phyloP scores from a whole-genome alignment of 2,329 filamentous ascomycete species.

The Ceratocystis diversiconidia region DNA sequence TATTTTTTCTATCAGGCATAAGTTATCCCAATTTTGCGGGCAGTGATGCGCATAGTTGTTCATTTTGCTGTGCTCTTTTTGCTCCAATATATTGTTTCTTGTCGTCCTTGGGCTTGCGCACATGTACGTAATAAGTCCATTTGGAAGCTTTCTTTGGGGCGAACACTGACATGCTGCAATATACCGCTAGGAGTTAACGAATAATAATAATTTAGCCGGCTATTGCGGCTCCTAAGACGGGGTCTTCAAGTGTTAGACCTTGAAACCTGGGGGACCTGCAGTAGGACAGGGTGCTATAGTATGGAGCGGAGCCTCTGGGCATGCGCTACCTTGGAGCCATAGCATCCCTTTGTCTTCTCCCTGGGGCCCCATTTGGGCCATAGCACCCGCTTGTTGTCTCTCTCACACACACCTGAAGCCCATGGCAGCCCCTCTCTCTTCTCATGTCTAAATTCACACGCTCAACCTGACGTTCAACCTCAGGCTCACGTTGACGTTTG shows the following conservation, averaged over 20 bases:
- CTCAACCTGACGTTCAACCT: background rate
- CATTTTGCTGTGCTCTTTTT: background rate
- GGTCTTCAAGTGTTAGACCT: background rate
- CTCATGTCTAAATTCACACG: background rate
- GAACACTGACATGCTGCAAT: too few relatives aligned
- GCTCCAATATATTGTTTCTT: constrained; percentile 3
- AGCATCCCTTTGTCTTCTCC: background rate
- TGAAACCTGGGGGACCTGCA: background rate
- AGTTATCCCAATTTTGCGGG: background rate
- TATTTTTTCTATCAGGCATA: background rate
- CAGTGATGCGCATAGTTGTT: background rate
- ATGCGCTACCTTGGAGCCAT: background rate
- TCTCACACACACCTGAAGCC: too few relatives aligned
- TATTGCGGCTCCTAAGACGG: background rate
- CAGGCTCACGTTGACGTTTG: too few relatives aligned
- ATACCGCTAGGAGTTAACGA: too few relatives aligned
- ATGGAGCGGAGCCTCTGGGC: background rate
- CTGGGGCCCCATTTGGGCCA: background rate
- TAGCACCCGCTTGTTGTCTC: background rate
- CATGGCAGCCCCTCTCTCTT: background rate
- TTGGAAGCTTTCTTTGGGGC: background rate
- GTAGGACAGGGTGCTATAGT: background rate
- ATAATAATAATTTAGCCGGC: background rate
- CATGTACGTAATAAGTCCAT: background rate
- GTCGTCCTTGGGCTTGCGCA: background rate